Evolutionary conservation across 169 alveolate genomes (phyloP).

Genomic region (Theileria annulata): DNA sequence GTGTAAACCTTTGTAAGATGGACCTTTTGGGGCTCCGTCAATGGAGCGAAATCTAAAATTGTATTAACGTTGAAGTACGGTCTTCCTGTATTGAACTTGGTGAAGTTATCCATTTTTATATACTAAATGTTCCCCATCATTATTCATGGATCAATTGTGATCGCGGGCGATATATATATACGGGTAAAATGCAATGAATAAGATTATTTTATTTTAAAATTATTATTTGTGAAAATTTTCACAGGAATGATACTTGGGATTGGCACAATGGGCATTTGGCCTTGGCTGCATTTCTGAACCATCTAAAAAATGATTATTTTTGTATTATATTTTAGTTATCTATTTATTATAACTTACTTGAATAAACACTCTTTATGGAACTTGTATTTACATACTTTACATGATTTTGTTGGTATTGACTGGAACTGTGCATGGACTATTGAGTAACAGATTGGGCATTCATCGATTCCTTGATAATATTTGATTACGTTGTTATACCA

Average conservation of each 20-base stretch:
- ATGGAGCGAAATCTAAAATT: slow-evolving; percentile 44
- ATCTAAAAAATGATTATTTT: slow-evolving; percentile 21
- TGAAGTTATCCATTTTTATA: slow-evolving; percentile 29
- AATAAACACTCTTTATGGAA: slow-evolving; percentile 60
- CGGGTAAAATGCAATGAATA: not conserved
- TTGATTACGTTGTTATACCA: slow-evolving; percentile 55
- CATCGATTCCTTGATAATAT: slow-evolving; percentile 55
- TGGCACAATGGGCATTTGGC: slow-evolving; percentile 67
- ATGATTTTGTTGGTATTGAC: slow-evolving; percentile 50
- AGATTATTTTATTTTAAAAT: not conserved
- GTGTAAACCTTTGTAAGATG: slow-evolving; percentile 54
- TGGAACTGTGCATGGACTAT: slow-evolving; percentile 63
- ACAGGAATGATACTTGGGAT: slow-evolving; percentile 34
- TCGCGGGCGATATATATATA: not conserved
- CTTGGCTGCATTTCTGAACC: slow-evolving; percentile 65
- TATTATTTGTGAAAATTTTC: slow-evolving; percentile 1
- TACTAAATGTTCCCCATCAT: not conserved
- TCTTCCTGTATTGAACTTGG: slow-evolving; percentile 7
- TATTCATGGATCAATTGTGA: not conserved
- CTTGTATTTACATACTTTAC: slow-evolving; percentile 65
- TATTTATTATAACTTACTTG: slow-evolving; percentile 33
- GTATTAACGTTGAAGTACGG: slow-evolving; percentile 15
- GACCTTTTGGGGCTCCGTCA: slow-evolving; percentile 37
- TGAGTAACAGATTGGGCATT: slow-evolving; percentile 64
- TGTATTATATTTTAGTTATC: not conserved